phyloP scores from a whole-genome alignment of 257 asterid species.

The Nicotiana otophora region DNA sequence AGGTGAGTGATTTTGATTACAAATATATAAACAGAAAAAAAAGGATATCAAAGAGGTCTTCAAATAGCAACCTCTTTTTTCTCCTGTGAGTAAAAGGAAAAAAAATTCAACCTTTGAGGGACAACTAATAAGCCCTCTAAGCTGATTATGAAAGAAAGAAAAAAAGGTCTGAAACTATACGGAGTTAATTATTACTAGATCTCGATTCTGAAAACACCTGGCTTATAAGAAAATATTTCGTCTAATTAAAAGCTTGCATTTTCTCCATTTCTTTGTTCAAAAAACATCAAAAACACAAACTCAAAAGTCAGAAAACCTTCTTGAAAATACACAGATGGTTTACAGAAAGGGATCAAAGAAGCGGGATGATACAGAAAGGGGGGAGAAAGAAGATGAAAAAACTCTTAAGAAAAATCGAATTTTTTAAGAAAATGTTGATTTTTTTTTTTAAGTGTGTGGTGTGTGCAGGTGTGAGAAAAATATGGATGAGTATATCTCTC shows the following conservation, averaged over 20 bases:
- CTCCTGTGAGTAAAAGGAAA: conserved; percentile 21
- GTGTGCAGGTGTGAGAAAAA: conserved; percentile 55
- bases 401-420: neutral
- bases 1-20: conserved; percentile 18
- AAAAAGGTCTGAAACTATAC: neutral
- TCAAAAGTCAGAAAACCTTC: conserved; percentile 21
- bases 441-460: conserved; percentile 15
- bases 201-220: conserved; percentile 85
- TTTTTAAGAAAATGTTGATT: neutral
- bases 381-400: neutral
- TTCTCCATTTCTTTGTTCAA: conserved; percentile 8
- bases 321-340: conserved; percentile 49
- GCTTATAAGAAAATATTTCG: conserved; percentile 29
- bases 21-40: neutral
- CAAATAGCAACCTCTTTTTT: conserved; percentile 66
- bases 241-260: conserved; percentile 44
- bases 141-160: neutral
- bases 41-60: conserved; percentile 31
- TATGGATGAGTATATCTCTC: conserved; percentile 25
- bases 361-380: conserved; percentile 57
- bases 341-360: conserved; percentile 85
- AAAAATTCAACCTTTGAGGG: conserved; percentile 27
- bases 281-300: conserved; percentile 32
- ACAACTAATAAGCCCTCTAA: conserved; percentile 64
- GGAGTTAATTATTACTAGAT: conserved; percentile 23